Evolutionary conservation across 2,329 filamentous ascomycete species (phyloP), one percentile per base, ranked within the genome.

Genomic region (Claviceps maximensis): DNA sequence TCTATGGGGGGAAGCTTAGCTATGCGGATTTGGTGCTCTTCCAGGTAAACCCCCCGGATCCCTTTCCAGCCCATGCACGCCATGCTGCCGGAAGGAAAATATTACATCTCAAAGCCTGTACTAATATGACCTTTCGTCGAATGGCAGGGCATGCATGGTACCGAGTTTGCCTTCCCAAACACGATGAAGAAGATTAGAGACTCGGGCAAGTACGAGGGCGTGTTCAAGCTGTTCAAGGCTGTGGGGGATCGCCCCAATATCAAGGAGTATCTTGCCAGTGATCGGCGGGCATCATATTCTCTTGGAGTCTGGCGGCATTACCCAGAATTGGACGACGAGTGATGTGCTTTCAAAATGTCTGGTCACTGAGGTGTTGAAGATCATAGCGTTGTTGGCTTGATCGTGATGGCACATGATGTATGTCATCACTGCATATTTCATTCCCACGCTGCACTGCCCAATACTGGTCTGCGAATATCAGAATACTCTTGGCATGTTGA

Each of bases 11-110:
- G 0, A 70, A 70, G 56, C 59, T 90, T 57, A 86, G 80, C 0
- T 87, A 85, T 65, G 87, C 85, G 15, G 87, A 91, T 63, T 71
- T 86, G 49, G 83, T 86, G 2, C 63, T 89, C 1, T 90, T 84
- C 72, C 85, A 89, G 67, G 81, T 84, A 56, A 48, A n/a, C 8
- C 19, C n/a, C 19, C 38, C 4, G n/a, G 15, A n/a, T 8, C 38
- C 40, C 6, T 44, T 25, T 44, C 21, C 6, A 12, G 7, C n/a
- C n/a, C n/a, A 19, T 41, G n/a, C 3, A 9, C 36, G n/a, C 31
- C 27, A 8, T 29, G 27, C 8, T 29, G 27, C 27, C 27, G 27
- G 27, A 38, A 38, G 15, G n/a, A n/a, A 38, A 38, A 38, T 38
- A 38, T 7, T 38, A 38, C 9, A 38, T 38, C 6, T n/a, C 2